These are phyloP conservation scores for Pyrenochaeta sp. DNA, from an alignment of 2,329 filamentous ascomycete genomes.

Conservation along the genomic window DNA sequence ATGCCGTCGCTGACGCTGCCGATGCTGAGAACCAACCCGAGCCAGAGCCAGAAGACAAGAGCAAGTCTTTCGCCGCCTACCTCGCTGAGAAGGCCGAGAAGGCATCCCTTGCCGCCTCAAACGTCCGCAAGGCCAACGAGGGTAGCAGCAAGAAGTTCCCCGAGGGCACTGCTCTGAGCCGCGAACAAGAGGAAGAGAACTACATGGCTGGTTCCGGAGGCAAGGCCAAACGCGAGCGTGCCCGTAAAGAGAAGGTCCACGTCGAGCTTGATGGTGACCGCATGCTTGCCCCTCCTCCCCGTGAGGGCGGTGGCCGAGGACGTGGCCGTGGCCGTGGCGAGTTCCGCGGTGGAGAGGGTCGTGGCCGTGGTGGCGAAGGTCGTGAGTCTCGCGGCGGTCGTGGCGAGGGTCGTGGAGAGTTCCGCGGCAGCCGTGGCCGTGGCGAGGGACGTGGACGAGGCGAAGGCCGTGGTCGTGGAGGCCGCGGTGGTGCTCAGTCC, in stretches of 20 bases:
- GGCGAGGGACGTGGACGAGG: conserved; percentile 51
- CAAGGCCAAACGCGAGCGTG: conserved; percentile 83
- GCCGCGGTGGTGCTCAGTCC: conserved; percentile 51
- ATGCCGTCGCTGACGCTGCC: conserved; percentile 50
- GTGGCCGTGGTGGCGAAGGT: conserved; percentile 51
- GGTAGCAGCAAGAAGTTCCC: conserved; percentile 96
- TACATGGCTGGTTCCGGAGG: conserved; percentile 77
- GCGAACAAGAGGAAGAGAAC: conserved; percentile 66
- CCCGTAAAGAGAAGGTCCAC: conserved; percentile 90
- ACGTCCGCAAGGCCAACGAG: conserved; percentile 91
- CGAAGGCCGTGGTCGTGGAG: conserved; percentile 59
- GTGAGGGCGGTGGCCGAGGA: conserved; percentile 55
- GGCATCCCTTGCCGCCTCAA: conserved; percentile 69
- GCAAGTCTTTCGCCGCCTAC: conserved; percentile 89
- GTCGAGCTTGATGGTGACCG: conserved; percentile 84
- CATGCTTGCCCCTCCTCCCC: conserved; percentile 62
- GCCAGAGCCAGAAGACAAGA: conserved; percentile 78
- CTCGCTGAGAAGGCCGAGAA: conserved; percentile 78
- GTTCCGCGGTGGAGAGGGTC: conserved; percentile 62
- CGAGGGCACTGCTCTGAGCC: conserved; percentile 72
- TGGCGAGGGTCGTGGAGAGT: conserved; percentile 57
- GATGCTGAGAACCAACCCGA: conserved; percentile 56
- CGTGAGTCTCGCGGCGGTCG: too few relatives aligned
- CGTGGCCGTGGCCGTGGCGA: conserved; percentile 57
- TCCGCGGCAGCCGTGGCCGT: conserved; percentile 50